Base-by-base conservation (phyloP, 2,329 filamentous ascomycete genomes). In the Pseudocercospora fijiensis region DNA sequence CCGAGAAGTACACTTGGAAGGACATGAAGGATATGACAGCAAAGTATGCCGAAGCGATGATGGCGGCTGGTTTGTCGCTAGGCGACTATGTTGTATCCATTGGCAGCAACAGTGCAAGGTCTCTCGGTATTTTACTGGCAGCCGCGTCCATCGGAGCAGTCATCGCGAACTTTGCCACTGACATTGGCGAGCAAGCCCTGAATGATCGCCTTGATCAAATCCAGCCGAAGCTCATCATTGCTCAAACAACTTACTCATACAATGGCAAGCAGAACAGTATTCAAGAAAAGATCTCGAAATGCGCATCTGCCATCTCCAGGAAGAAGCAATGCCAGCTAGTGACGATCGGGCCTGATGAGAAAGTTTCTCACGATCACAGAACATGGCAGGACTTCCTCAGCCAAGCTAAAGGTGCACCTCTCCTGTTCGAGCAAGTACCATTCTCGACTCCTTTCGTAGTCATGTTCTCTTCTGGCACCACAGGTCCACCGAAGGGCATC, bases 401-500 rank as follows among this genome's bases (percentile, higher is more conserved):
- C 11, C 26, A 30, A 11, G 53, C 56, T 1, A 59, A 18, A 18
- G 47, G n/a, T n/a, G 57, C 61, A 6, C 22, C 30, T 18, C 55
- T 65, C 2, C 16, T 10, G n/a, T 65, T 62, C 28, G 57, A 59
- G 18, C 63, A 63, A 30, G 45, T 65, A 13, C 51, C 60, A 9
- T 65, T 65, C 57, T 52, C 18, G 11, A 52, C 28, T 22, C 57
- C 56, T 2, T 13, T 47, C 4, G 22, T 63, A 16, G 56, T 57
- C 72, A 75, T 63, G 61, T 63, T 63, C 47, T 59, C 61, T 3
- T 55, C 45, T 8, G 91, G 91, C 2, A 94, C 91, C 1, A 94
- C 91, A 0, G 91, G 91, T 3, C 85, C 84, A 5, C 91, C 91
- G 16, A 95, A 95, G 73, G 91, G 90, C 62, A 94, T 95, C 66